Conservation (phyloP, 108 stramenopile species). For the Skeletonema costatum region DNA sequence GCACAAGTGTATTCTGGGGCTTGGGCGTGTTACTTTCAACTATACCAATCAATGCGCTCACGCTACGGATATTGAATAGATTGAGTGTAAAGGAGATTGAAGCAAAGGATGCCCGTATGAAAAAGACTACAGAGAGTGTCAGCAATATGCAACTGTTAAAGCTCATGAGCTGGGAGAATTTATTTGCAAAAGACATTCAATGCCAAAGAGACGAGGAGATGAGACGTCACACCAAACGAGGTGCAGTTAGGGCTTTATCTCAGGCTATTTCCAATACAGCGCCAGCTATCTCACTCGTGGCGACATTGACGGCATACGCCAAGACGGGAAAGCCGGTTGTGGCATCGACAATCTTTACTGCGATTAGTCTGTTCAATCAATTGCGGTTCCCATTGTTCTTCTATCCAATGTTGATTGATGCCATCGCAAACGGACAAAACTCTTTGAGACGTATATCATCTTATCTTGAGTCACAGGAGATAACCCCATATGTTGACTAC, state of each 20-base stretch:
- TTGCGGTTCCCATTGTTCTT: slow-evolving; percentile 89
- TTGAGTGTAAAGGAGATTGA: slow-evolving; percentile 61
- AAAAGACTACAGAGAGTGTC: slow-evolving; percentile 77
- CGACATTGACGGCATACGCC: slow-evolving; percentile 69
- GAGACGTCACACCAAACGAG: slow-evolving; percentile 51
- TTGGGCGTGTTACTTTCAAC: slow-evolving; percentile 65
- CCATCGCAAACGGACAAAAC: slow-evolving; percentile 75
- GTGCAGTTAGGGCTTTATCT: slow-evolving; percentile 68
- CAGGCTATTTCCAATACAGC: slow-evolving; percentile 74
- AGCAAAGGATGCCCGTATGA: slow-evolving; percentile 77
- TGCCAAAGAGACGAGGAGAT: slow-evolving; percentile 63
- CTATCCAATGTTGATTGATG: slow-evolving; percentile 85
- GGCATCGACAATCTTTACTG: slow-evolving; percentile 89
- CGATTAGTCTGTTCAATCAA: slow-evolving; percentile 93
- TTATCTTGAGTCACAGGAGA: slow-evolving; percentile 65
- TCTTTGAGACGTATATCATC: slow-evolving; percentile 63
- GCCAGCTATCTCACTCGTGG: slow-evolving; percentile 72
- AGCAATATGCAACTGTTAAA: slow-evolving; percentile 82
- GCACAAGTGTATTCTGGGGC: slow-evolving; percentile 62
- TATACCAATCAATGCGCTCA: slow-evolving; percentile 73
- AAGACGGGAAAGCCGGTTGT: slow-evolving; percentile 66
- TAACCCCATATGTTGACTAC: slow-evolving; percentile 65
- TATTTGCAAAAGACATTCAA: slow-evolving; percentile 65
- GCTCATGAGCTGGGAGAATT: slow-evolving; percentile 68
- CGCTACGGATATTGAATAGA: slow-evolving; percentile 63